These are phyloP conservation scores for Aspergillus udagawae DNA, from an alignment of 2,329 filamentous ascomycete genomes.

Conservation along the genomic window DNA sequence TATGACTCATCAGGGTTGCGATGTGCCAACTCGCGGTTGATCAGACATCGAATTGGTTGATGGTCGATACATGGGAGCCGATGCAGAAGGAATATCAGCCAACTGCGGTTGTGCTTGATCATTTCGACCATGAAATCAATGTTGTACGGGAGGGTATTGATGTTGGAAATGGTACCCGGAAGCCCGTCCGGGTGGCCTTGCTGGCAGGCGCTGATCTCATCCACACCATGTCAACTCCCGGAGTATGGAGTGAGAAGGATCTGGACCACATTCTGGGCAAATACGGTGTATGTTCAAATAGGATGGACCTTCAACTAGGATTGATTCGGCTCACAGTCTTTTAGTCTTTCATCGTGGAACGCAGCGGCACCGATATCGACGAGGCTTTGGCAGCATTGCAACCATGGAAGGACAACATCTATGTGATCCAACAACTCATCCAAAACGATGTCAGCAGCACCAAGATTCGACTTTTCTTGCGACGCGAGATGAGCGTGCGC, in stretches of 20 bases:
- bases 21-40: constrained; percentile 81
- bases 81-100: constrained; percentile 78
- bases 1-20: constrained; percentile 51
- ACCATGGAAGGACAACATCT: constrained; percentile 79
- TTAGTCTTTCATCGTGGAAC: constrained; percentile 75
- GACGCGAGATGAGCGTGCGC: constrained; percentile 76
- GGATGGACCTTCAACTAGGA: not conserved
- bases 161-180: constrained; percentile 60
- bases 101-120: constrained; percentile 83
- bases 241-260: constrained; percentile 80
- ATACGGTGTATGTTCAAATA: constrained; percentile 56
- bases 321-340: constrained; percentile 4
- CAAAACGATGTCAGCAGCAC: constrained; percentile 79
- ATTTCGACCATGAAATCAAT: constrained; percentile 89
- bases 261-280: constrained; percentile 81
- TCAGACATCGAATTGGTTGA: constrained; percentile 71
- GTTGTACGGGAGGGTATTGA: constrained; percentile 69
- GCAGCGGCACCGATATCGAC: constrained; percentile 82
- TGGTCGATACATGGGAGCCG: constrained; percentile 90
- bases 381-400: constrained; percentile 79
- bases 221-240: constrained; percentile 65
- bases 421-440: constrained; percentile 83
- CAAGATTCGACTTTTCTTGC: constrained; percentile 76
- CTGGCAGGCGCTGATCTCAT: constrained; percentile 75
- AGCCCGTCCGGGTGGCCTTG: constrained; percentile 70